These are phyloP conservation scores for Bauhinia variegata DNA, from an alignment of 306 rosid species.

Conservation along the genomic window DNA sequence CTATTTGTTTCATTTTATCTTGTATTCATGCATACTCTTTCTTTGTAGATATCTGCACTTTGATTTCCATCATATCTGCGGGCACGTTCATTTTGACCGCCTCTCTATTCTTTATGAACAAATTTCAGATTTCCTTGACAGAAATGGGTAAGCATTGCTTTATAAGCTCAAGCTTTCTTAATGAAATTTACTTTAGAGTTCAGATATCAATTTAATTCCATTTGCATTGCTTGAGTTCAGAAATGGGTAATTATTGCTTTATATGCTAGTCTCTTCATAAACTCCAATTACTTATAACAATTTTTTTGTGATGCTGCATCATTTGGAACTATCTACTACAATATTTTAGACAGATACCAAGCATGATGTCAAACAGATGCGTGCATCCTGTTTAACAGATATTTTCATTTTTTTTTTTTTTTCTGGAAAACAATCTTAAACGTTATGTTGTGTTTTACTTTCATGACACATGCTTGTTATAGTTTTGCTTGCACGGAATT, in stretches of 20 bases:
- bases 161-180: constrained; percentile 24
- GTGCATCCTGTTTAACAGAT: constrained; percentile 13
- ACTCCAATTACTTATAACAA: constrained; percentile 27
- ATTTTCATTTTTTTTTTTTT: background rate
- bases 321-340: constrained; percentile 27
- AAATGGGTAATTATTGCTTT: too few species aligned
- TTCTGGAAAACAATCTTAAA: background rate
- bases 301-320: constrained; percentile 27
- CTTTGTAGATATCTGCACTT: constrained; percentile 88
- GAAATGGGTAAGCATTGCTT: constrained; percentile 71
- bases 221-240: constrained; percentile 26
- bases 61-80: constrained; percentile 92
- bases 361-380: constrained; percentile 21
- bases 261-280: constrained; percentile 21
- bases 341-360: constrained; percentile 10
- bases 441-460: background rate
- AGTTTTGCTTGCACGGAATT: background rate
- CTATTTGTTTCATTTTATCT: constrained; percentile 21
- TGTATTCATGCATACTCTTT: constrained; percentile 30
- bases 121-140: constrained; percentile 85
- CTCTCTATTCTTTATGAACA: constrained; percentile 88
- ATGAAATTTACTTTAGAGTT: constrained; percentile 20
- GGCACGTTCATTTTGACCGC: constrained; percentile 93
- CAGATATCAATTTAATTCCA: constrained; percentile 31
- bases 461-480: background rate